phyloP scores from a whole-genome alignment of 2,329 filamentous ascomycete species.

The Setomelanomma holmii region DNA sequence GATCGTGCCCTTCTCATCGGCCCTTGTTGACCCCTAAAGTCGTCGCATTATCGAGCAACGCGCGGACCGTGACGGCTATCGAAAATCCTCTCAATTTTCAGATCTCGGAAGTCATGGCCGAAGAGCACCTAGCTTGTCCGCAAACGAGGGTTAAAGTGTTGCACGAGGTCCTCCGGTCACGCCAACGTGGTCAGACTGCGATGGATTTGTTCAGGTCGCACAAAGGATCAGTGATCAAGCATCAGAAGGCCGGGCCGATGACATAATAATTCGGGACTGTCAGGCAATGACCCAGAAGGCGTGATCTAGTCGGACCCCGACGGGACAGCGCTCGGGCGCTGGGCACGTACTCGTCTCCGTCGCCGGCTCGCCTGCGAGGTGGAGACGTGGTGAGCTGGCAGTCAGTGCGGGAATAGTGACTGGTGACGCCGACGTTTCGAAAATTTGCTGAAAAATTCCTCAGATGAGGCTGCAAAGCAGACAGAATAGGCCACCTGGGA shows the following conservation, averaged over 20 bases:
- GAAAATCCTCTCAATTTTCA: constrained; percentile 4
- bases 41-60: constrained; percentile 1
- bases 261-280: constrained; percentile 23
- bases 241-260: constrained; percentile 13
- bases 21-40: constrained; percentile 1
- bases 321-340: constrained; percentile 6
- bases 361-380: constrained; percentile 19
- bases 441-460: constrained; percentile 3
- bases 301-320: constrained; percentile 23
- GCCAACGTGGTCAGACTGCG: constrained; percentile 28
- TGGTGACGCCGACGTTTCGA: constrained; percentile 1
- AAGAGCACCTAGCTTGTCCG: not conserved
- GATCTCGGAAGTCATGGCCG: constrained; percentile 16
- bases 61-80: constrained; percentile 10
- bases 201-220: constrained; percentile 5
- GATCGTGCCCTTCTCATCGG: constrained; percentile 4
- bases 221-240: constrained; percentile 16
- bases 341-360: constrained; percentile 8
- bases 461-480: constrained; percentile 1
- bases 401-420: constrained; percentile 10
- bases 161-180: constrained; percentile 12
- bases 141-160: constrained; percentile 3
- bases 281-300: constrained; percentile 17
- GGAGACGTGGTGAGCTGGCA: constrained; percentile 24
- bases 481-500: constrained; percentile 6